Conservation (phyloP, 306 rosid genomes). For the Senna siamea region DNA sequence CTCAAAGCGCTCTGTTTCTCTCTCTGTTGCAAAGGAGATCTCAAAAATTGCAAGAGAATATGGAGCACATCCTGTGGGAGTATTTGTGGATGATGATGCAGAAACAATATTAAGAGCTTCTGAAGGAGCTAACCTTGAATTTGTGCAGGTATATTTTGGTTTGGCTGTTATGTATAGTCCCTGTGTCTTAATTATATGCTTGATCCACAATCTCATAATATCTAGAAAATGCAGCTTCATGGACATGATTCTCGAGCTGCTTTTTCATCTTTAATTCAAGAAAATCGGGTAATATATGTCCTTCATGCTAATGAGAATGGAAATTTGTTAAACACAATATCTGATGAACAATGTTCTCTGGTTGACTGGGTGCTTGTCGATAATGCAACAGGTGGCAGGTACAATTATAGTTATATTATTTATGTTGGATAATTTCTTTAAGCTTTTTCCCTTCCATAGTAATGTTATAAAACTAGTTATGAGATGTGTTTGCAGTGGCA, state of each 20-base stretch:
- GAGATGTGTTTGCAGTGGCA: constrained; percentile 60
- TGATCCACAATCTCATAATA: constrained; percentile 2
- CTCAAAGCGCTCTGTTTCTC: constrained; percentile 87
- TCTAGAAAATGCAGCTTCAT: constrained; percentile 76
- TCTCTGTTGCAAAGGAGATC: constrained; percentile 85
- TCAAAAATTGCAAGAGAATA: constrained; percentile 76
- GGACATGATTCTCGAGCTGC: constrained; percentile 77
- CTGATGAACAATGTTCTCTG: constrained; percentile 64
- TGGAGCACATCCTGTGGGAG: constrained; percentile 93
- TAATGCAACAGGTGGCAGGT: constrained; percentile 90
- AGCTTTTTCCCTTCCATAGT: background rate
- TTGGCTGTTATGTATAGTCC: constrained; percentile 2
- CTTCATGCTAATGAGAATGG: constrained; percentile 86
- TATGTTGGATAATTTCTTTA: constrained; percentile 4
- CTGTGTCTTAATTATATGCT: constrained; percentile 26
- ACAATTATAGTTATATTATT: constrained; percentile 28
- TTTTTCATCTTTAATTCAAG: constrained; percentile 58
- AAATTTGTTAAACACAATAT: constrained; percentile 61
- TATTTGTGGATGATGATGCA: constrained; percentile 81
- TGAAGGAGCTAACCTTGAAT: constrained; percentile 71
- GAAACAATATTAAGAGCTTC: constrained; percentile 75
- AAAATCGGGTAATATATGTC: constrained; percentile 73
- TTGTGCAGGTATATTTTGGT: constrained; percentile 66
- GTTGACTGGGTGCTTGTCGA: constrained; percentile 92
- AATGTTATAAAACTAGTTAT: constrained; percentile 20